Evolutionary conservation across 495 filamentous ascomycete species (phyloP).

Genomic region (Astrocystis sublimbata): DNA sequence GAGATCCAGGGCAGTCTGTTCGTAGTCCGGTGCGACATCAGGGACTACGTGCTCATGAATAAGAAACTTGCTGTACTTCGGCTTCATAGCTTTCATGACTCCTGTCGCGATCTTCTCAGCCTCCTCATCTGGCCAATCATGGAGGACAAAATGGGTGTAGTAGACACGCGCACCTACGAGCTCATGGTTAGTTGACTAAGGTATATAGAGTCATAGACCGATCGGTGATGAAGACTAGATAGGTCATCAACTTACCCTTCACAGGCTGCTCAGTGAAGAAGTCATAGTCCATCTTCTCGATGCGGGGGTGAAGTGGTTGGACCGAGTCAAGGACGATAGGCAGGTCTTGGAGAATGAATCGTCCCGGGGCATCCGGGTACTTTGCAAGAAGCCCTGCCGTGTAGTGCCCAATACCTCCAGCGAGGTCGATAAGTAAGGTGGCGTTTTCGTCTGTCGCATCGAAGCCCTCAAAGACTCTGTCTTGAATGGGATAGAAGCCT

Average conservation of each 20-base stretch:
- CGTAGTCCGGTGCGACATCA: constrained; percentile 40
- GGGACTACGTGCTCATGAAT: constrained; percentile 54
- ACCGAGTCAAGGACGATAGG: constrained; percentile 36
- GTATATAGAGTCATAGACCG: neutral
- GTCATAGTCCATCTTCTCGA: constrained; percentile 38
- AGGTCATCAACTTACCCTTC: constrained; percentile 36
- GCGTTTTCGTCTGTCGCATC: constrained; percentile 2
- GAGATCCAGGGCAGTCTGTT: constrained; percentile 42
- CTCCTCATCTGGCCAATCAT: constrained; percentile 42
- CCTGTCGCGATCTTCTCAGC: constrained; percentile 30
- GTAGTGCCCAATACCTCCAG: constrained; percentile 54
- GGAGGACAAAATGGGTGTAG: constrained; percentile 39
- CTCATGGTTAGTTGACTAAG: neutral
- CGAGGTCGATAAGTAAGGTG: constrained; percentile 18
- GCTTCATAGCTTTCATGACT: constrained; percentile 37
- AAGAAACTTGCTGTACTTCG: constrained; percentile 45
- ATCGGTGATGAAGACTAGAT: neutral
- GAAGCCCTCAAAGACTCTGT: constrained; percentile 32
- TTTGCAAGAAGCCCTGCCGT: constrained; percentile 44
- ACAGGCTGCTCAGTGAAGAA: constrained; percentile 44
- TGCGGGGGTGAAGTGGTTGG: constrained; percentile 20
- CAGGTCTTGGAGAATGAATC: constrained; percentile 53
- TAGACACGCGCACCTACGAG: constrained; percentile 37
- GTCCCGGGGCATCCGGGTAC: constrained; percentile 42
- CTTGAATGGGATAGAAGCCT: constrained; percentile 46